Base-by-base conservation (phyloP, 2,329 filamentous ascomycete genomes). In the Neopestalotiopsis sp. region DNA sequence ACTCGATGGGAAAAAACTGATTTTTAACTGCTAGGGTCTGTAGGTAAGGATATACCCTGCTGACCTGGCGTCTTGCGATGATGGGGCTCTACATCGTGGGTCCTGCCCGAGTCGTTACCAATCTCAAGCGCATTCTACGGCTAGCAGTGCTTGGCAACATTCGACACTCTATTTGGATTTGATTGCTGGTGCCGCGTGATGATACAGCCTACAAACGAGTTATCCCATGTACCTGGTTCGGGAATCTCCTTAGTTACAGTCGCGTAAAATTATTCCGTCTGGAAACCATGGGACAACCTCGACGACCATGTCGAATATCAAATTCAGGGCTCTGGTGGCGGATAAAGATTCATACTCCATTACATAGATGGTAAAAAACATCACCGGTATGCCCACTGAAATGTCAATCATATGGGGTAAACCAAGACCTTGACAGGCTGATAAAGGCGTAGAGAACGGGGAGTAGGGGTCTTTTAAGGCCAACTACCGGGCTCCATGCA, bases 71-170 rank as follows among this genome's bases (percentile, higher is more conserved):
- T 38, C 34, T 10, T 38, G 34, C 17, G n/a, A 53, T 7, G n/a
- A 17, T 53, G 45, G 45, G 45, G 45, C 45, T 20, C 9, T 7
- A 17, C n/a, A 53, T 53, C 17, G n/a, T 53, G 45, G 45, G n/a
- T 20, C 45, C 17, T 20, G 45, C 5, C 17, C 45, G 45, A 53
- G 45, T 53, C 45, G n/a, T 20, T 20, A n/a, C 14, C 17, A n/a
- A 53, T 53, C 17, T 53, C 17, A 4, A 53, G 45, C 17, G n/a
- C 17, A n/a, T 17, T 53, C n/a, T 3, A 53, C n/a, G 14, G 17
- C 45, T 53, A 53, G 17, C 45, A 53, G 45, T 53, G n/a, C 45
- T 53, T 53, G 45, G n/a, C 45, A 53, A 53, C n/a, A n/a, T n/a
- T 20, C 17, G n/a, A 17, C 45, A 53, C 45, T 53, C 17, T 53